phyloP scores from a whole-genome alignment of 2,329 filamentous ascomycete species.

The Aspergillus texensis region DNA sequence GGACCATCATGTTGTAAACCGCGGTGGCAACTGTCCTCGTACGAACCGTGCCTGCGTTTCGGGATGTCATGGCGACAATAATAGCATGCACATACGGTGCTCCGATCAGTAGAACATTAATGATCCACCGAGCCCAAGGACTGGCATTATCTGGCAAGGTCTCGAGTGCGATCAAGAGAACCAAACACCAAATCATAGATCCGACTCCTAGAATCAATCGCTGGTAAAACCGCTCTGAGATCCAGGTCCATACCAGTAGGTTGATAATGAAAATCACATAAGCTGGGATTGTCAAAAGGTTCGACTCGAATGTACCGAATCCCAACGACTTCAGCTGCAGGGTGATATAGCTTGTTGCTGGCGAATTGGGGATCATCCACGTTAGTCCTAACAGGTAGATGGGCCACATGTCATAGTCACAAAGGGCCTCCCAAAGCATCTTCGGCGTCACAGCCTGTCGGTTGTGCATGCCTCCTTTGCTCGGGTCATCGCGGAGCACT shows the following conservation, averaged over 20 bases:
- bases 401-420: constrained; percentile 62
- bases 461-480: constrained; percentile 65
- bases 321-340: constrained; percentile 54
- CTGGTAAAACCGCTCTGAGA: constrained; percentile 59
- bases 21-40: constrained; percentile 49
- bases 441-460: constrained; percentile 54
- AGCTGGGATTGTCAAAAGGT: constrained; percentile 65
- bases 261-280: constrained; percentile 60
- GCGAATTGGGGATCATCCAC: constrained; percentile 45
- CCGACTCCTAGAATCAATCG: constrained; percentile 57
- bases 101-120: constrained; percentile 57
- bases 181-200: constrained; percentile 57
- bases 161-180: constrained; percentile 55
- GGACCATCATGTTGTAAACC: constrained; percentile 51
- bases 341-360: constrained; percentile 42
- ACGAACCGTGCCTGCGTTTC: constrained; percentile 47
- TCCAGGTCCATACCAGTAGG: constrained; percentile 57
- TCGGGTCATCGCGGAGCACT: constrained; percentile 58
- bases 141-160: constrained; percentile 51
- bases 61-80: constrained; percentile 49
- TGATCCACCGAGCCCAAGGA: constrained; percentile 56
- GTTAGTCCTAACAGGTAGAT: constrained; percentile 54
- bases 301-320: constrained; percentile 62
- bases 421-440: constrained; percentile 54
- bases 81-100: constrained; percentile 63